Percentiles rank a stretch among this genome's conserved stretches.
phyloP scores from a whole-genome alignment of 2,329 filamentous ascomycete species.

The Atkinsonella hypoxylon region DNA sequence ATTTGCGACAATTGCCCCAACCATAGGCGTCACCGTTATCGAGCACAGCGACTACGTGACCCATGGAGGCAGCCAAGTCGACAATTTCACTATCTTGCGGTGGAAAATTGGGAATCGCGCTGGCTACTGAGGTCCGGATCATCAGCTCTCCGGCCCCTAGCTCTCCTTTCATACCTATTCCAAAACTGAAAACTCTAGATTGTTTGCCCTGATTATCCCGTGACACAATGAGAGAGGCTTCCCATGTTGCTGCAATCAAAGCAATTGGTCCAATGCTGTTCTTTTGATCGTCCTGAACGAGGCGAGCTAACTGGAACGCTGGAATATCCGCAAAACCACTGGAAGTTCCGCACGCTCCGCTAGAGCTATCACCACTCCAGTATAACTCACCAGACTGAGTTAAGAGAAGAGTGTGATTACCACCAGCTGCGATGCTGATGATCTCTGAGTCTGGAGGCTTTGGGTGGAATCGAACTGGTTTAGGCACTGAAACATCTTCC shows the following conservation, averaged over 20 bases:
- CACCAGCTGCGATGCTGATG: conserved; percentile 46
- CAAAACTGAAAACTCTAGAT: conserved; percentile 49
- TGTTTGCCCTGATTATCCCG: conserved; percentile 28
- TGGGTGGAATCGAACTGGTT: conserved; percentile 45
- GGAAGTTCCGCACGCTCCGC: conserved; percentile 41
- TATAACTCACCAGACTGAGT: conserved; percentile 47
- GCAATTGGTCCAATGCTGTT: conserved; percentile 17
- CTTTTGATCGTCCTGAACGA: conserved; percentile 18
- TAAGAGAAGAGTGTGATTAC: conserved; percentile 76
- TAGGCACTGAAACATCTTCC: conserved; percentile 58
- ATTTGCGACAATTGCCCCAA: conserved; percentile 81
- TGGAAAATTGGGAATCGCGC: conserved; percentile 50
- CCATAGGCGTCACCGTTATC: conserved; percentile 69
- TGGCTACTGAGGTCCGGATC: conserved; percentile 34
- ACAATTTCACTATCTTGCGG: conserved; percentile 44
- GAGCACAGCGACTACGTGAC: conserved; percentile 64
- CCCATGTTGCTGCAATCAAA: conserved; percentile 65
- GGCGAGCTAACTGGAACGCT: conserved; percentile 27
- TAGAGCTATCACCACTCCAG: conserved; percentile 48
- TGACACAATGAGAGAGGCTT: conserved; percentile 52
- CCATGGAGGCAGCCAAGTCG: conserved; percentile 61
- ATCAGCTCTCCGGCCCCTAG: conserved; percentile 50
- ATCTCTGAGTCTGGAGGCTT: conserved; percentile 24
- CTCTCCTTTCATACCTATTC: conserved; percentile 58
- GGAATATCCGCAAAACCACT: conserved; percentile 16